phyloP scores from a whole-genome alignment of 208 protist genomes.

The Trypanosoma mega region DNA sequence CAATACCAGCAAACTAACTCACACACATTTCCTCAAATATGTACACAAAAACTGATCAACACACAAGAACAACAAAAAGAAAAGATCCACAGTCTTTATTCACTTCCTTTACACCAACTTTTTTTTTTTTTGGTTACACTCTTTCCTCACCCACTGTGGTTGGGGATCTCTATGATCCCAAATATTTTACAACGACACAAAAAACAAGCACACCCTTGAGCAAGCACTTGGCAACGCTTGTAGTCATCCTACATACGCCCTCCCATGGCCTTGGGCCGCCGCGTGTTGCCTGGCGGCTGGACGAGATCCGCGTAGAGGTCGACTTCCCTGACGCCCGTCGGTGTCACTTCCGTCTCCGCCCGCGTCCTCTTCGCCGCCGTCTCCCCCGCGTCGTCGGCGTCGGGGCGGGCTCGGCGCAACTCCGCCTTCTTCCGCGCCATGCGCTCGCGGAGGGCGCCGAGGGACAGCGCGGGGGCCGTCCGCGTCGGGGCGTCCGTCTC shows the following conservation, averaged over 20 bases:
- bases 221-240: slow-evolving; percentile 24
- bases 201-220: background rate
- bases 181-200: background rate
- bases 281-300: background rate
- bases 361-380: slow-evolving; percentile 28
- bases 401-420: slow-evolving; percentile 28
- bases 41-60: slow-evolving; percentile 7
- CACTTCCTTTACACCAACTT: too few relatives aligned
- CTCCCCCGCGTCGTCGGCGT: slow-evolving; percentile 10
- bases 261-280: background rate
- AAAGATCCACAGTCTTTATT: background rate
- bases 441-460: slow-evolving; percentile 56
- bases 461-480: slow-evolving; percentile 23
- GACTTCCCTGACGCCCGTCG: slow-evolving; percentile 38
- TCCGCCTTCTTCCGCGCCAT: slow-evolving; percentile 60
- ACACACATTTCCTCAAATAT: background rate
- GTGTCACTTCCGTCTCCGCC: slow-evolving; percentile 32
- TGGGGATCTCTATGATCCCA: background rate
- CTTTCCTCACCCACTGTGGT: too few relatives aligned
- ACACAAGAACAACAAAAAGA: slow-evolving; percentile 9
- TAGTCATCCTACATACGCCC: slow-evolving; percentile 13
- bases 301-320: slow-evolving; percentile 71
- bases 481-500: background rate
- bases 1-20: too few relatives aligned
- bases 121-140: slow-evolving; percentile 9